These are phyloP conservation scores for Didymella lethalis DNA, from an alignment of 2,329 filamentous ascomycete genomes.

Conservation along the genomic window DNA sequence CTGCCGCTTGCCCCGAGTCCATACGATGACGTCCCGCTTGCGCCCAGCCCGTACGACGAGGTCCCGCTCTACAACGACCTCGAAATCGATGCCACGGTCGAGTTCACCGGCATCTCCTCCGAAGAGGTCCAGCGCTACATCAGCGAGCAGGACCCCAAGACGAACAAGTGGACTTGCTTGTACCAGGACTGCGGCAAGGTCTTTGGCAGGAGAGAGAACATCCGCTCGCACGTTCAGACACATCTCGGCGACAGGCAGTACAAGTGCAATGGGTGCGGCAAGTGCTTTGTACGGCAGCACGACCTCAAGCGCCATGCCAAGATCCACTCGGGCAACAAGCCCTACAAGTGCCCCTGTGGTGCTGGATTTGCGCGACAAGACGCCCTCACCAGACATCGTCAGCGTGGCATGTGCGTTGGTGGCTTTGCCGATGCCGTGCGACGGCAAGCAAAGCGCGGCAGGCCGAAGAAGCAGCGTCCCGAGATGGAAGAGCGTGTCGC, in stretches of 20 bases:
- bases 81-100: conserved; percentile 67
- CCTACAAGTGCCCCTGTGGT: conserved; percentile 92
- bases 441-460: conserved; percentile 71
- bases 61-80: conserved; percentile 51
- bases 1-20: conserved; percentile 28
- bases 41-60: conserved; percentile 31
- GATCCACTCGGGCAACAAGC: conserved; percentile 95
- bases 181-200: conserved; percentile 80
- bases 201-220: conserved; percentile 98
- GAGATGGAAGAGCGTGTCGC: conserved; percentile 65
- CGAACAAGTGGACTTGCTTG: conserved; percentile 58
- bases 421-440: conserved; percentile 83
- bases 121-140: conserved; percentile 71
- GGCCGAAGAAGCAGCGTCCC: conserved; percentile 69
- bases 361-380: conserved; percentile 96
- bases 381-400: conserved; percentile 89
- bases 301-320: conserved; percentile 97
- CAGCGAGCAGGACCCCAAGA: conserved; percentile 54
- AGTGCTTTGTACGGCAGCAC: conserved; percentile 96
- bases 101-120: conserved; percentile 82
- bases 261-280: conserved; percentile 89
- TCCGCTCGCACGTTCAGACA: conserved; percentile 97
- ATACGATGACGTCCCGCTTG: conserved; percentile 26
- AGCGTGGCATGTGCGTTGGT: conserved; percentile 95
- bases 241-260: conserved; percentile 96